Evolutionary conservation across 768 basidiomycete species (phyloP).

Genomic region (Amanita pseudoporphyria): DNA sequence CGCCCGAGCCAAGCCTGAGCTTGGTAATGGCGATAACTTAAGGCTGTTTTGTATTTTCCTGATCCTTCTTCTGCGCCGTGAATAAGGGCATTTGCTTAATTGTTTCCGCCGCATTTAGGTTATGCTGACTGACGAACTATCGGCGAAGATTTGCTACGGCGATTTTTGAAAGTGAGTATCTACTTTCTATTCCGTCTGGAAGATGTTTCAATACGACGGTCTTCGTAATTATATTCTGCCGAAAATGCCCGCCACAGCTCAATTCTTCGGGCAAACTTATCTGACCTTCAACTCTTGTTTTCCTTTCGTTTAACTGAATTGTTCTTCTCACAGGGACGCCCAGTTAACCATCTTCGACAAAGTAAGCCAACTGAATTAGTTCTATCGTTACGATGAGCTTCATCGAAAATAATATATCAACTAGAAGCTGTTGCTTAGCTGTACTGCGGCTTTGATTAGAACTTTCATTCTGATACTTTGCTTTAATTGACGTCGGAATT

Average conservation of each 20-base stretch:
- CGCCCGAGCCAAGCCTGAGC: conserved; percentile 50
- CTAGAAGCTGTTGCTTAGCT: conserved; percentile 87
- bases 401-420: conserved; percentile 46
- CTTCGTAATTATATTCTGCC: conserved; percentile 71
- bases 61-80: not conserved
- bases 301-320: not conserved
- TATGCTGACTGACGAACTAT: not conserved
- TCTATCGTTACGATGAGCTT: conserved; percentile 40
- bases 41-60: conserved; percentile 58
- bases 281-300: conserved; percentile 33
- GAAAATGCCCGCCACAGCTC: conserved; percentile 95
- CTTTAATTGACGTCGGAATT: no score
- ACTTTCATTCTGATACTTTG: no score
- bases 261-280: conserved; percentile 70
- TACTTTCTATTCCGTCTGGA: conserved; percentile 15
- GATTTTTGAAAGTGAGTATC: conserved; percentile 24
- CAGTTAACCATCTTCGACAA: not conserved
- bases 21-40: conserved; percentile 60
- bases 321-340: not conserved
- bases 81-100: not conserved
- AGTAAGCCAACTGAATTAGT: no score
- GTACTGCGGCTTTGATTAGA: conserved; percentile 45
- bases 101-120: not conserved
- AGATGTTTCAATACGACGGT: conserved; percentile 90
- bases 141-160: no score